phyloP scores from a whole-genome alignment of 1,139 yeast species.

The Yamadazyma friedrichii region DNA sequence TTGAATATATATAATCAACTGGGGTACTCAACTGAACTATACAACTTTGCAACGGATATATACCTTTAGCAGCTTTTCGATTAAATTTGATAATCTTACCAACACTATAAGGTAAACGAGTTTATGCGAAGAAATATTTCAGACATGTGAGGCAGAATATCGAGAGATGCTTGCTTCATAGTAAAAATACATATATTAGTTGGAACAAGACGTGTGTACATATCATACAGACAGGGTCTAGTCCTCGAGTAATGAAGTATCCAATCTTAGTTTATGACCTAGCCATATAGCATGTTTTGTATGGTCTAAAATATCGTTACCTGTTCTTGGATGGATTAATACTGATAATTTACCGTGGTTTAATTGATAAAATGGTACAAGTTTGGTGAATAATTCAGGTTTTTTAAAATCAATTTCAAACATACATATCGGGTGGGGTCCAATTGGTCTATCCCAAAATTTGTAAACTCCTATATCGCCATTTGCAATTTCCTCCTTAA shows the following conservation, averaged over 20 bases:
- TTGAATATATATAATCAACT: neutral
- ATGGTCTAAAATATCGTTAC: conserved; percentile 47
- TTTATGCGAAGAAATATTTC: too few relatives aligned
- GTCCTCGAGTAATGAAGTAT: conserved; percentile 10
- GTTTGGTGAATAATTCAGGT: conserved; percentile 27
- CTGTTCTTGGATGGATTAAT: conserved; percentile 52
- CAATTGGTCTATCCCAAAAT: conserved; percentile 51
- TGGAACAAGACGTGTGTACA: too few relatives aligned
- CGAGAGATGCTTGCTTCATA: too few relatives aligned
- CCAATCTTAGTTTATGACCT: conserved; percentile 35
- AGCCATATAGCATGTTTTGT: conserved; percentile 55
- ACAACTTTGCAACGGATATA: too few relatives aligned
- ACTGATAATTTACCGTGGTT: conserved; percentile 54
- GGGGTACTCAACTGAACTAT: neutral
- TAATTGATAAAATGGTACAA: conserved; percentile 43
- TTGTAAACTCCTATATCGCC: conserved; percentile 46
- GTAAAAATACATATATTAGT: too few relatives aligned
- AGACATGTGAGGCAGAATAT: too few relatives aligned
- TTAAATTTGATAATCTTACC: too few relatives aligned
- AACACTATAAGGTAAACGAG: too few relatives aligned
- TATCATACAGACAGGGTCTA: too few relatives aligned
- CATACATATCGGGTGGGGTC: conserved; percentile 56
- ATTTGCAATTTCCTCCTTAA: conserved; percentile 41
- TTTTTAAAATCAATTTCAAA: conserved; percentile 40
- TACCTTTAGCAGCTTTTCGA: too few relatives aligned